phyloP scores from a whole-genome alignment of 306 rosid species.

The Cicer chorassanicum region DNA sequence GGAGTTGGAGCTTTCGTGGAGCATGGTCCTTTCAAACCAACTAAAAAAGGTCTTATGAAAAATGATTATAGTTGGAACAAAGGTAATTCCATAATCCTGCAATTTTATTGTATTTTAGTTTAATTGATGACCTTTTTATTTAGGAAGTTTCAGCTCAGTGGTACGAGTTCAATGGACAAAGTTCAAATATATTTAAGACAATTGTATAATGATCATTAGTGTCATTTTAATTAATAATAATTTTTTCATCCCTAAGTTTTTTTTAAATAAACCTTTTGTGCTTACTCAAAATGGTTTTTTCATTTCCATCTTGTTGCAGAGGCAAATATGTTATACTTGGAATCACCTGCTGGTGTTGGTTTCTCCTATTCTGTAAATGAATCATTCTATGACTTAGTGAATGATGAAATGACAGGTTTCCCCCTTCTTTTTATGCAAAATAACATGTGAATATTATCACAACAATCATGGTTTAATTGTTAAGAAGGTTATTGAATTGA shows the following conservation, averaged over 20 bases:
- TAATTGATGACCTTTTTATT: not conserved
- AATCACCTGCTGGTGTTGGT: slow-evolving; percentile 86
- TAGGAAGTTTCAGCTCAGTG: too few species aligned
- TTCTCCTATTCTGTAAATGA: slow-evolving; percentile 70
- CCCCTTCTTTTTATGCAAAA: slow-evolving; percentile 1
- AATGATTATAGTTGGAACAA: slow-evolving; percentile 74
- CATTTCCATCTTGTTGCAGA: slow-evolving; percentile 43
- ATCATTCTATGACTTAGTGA: slow-evolving; percentile 56
- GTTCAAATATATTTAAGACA: too few species aligned
- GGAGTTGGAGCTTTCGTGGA: slow-evolving; percentile 78
- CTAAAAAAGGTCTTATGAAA: slow-evolving; percentile 53
- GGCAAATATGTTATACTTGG: slow-evolving; percentile 74
- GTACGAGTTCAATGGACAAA: too few species aligned
- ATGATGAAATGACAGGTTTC: slow-evolving; percentile 67
- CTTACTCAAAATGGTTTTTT: not conserved
- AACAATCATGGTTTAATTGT: not conserved
- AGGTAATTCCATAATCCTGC: slow-evolving; percentile 47
- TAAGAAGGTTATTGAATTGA: not conserved
- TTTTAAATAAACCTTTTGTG: not conserved
- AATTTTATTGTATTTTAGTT: not conserved
- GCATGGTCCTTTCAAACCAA: slow-evolving; percentile 76
- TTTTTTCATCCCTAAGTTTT: too few species aligned
- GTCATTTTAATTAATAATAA: too few species aligned
- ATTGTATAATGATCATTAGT: too few species aligned
- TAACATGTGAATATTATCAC: not conserved